Base-by-base conservation (phyloP, 768 basidiomycete species). In the Russula compacta region DNA sequence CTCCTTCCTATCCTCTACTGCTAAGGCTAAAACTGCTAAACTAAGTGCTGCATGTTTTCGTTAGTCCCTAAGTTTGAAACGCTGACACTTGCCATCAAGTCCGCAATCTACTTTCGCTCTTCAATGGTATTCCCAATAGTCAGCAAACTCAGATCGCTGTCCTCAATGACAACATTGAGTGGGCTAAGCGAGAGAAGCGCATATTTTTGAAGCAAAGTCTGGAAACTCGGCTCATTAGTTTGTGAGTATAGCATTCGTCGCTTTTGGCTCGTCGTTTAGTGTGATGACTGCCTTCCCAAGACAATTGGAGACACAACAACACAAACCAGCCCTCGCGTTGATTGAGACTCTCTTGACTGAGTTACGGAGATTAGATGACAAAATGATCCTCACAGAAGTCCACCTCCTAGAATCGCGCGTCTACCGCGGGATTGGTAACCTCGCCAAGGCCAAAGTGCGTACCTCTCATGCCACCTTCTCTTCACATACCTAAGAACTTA, bases 11-110 rank as follows among this genome's bases (percentile, higher is more conserved):
- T 86, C 90, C 0, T 87, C 88, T n/a, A 90, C 92, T 0, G 95
- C 95, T 15, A 98, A 98, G 74, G 95, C 94, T 1, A 97, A 98
- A 74, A 97, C 95, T 0, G 94, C 94, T 3, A 95, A 95, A 75
- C 83, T 98, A 65, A 95, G 93, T 93, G 64, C 67, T 86, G 73
- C 32, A 61, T 43, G 35, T 4, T 4, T 10, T 50, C 24, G 17
- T 53, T 32, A 24, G 4, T 51, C 29, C 1, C 50, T 7, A 24
- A 12, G 36, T 53, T 15, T 49, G n/a, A n/a, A 52, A 39, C 48
- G 19, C 59, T 66, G 29, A 56, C 33, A 38, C 46, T 50, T 33
- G 42, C 33, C 43, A 19, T 40, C 12, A 64, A 97, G 94, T 98
- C 74, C 86, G 95, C 46, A 95, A 94, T 12, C 80, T 99, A 48